Conservation (phyloP, 768 basidiomycete species). For the Pleurotus pulmonarius region DNA sequence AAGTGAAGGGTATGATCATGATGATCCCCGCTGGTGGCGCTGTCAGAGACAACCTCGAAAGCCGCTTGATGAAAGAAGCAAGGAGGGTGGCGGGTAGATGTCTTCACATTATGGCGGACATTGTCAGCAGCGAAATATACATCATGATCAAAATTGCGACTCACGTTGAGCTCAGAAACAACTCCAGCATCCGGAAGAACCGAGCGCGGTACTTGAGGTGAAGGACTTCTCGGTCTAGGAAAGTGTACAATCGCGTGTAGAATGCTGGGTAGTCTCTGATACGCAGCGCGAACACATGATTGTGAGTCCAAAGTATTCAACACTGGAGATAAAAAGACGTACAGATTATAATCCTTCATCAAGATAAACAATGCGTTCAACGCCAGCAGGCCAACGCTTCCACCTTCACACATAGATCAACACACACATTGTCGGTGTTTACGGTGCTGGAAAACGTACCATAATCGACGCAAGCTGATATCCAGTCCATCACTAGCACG, state of each 20-base stretch:
- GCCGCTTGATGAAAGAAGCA: constrained; percentile 91
- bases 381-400: constrained; percentile 80
- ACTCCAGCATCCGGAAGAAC: constrained; percentile 89
- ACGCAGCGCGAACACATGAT: constrained; percentile 3
- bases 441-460: constrained; percentile 38
- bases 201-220: constrained; percentile 91
- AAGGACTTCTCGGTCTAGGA: constrained; percentile 83
- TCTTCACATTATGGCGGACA: constrained; percentile 23
- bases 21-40: constrained; percentile 91
- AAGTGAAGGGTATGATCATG: constrained; percentile 88
- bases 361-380: constrained; percentile 89
- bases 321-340: constrained; percentile 23
- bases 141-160: constrained; percentile 20
- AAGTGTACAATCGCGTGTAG: constrained; percentile 87
- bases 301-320: not conserved
- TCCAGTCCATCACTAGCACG: constrained; percentile 88
- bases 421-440: not conserved
- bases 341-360: constrained; percentile 94
- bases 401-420: constrained; percentile 44
- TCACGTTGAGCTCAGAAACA: constrained; percentile 90
- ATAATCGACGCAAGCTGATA: constrained; percentile 76
- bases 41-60: constrained; percentile 76
- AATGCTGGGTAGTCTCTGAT: constrained; percentile 94
- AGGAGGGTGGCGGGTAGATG: constrained; percentile 89
- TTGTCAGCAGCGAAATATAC: not conserved